These are phyloP conservation scores for Spizellomyces sp. DNA, from an alignment of 192 early-diverging fungal genomes.

Conservation along the genomic window DNA sequence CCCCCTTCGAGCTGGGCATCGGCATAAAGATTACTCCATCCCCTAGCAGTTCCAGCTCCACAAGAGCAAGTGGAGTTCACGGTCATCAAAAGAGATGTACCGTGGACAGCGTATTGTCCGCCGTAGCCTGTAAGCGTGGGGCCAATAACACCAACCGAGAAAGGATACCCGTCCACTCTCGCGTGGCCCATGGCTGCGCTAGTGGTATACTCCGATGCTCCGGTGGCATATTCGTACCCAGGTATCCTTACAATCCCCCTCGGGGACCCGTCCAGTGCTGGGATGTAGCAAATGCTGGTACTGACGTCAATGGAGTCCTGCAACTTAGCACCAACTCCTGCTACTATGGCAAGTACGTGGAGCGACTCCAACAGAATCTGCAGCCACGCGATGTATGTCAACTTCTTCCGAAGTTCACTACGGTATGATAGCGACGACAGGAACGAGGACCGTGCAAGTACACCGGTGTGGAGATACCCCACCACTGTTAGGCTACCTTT, in stretches of 20 bases:
- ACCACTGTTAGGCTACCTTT: not conserved
- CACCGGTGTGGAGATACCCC: not conserved
- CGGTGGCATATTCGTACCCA: not conserved
- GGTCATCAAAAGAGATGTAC: not conserved
- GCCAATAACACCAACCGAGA: not conserved
- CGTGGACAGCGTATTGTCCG: not conserved
- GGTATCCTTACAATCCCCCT: not conserved
- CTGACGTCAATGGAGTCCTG: too few species aligned
- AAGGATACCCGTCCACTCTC: not conserved
- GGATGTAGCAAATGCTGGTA: not conserved
- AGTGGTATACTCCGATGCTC: not conserved
- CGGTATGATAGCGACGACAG: conserved; percentile 1
- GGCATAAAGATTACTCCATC: not conserved
- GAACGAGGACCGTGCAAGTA: not conserved
- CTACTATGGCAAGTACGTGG: conserved; percentile 1
- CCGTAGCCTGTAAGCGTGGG: not conserved
- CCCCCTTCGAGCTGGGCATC: not conserved
- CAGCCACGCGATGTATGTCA: not conserved
- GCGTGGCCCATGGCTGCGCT: not conserved
- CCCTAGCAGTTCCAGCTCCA: not conserved
- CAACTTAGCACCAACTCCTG: not conserved
- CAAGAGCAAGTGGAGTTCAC: not conserved
- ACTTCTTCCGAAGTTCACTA: not conserved
- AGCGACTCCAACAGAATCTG: not conserved
- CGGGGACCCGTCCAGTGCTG: not conserved